Evolutionary conservation across 225 moss, liverwort and hornwort genomes (phyloP), one percentile per base, ranked within the genome.

Genomic region (Marchantia polymorpha): DNA sequence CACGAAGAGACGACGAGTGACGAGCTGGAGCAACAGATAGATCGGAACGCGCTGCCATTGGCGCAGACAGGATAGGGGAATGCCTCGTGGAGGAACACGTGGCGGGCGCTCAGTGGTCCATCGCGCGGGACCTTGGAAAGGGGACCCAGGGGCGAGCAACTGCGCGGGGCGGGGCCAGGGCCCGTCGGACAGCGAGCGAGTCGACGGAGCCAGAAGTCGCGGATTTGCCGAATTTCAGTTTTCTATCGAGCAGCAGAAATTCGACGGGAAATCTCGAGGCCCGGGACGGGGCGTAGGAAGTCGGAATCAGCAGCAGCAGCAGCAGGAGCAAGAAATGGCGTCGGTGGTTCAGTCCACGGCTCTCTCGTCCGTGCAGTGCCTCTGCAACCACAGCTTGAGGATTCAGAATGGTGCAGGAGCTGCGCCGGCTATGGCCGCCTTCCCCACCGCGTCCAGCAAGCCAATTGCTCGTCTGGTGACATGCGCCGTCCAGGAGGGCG

Each of bases 31-130:
- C 20, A 47, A 22, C 69, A 70, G 69, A 70, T 70, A 70, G 52
- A 73, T 73, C 49, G 27, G 52, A 47, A 30, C 65, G 19, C 49
- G 0, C 82, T 77, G 70, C 64, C 67, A 69, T 82, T 82, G 82
- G 82, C 51, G 48, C 0, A 13, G 20, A 77, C 47, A 60, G 77
- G 82, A 82, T 82, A 82, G 69, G n/a, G 3, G n/a, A 70, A 47
- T 30, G 51, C 64, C 16, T 68, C 69, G 20, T 4, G 14, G 29
- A 47, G 27, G 29, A 51, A 17, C 76, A 81, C 81, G 68, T 55
- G 75, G 66, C 81, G 8, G 3, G 25, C 20, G 3, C 25, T 52
- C 31, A 56, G 47, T 81, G 30, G 72, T 7, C 12, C 0, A 4
- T 23, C 10, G 1, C 25, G 11, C n/a, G 17, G 60, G 25, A 13